Evolutionary conservation across 1,139 yeast genomes (phyloP).

Genomic region (Meyerozyma athensensis): DNA sequence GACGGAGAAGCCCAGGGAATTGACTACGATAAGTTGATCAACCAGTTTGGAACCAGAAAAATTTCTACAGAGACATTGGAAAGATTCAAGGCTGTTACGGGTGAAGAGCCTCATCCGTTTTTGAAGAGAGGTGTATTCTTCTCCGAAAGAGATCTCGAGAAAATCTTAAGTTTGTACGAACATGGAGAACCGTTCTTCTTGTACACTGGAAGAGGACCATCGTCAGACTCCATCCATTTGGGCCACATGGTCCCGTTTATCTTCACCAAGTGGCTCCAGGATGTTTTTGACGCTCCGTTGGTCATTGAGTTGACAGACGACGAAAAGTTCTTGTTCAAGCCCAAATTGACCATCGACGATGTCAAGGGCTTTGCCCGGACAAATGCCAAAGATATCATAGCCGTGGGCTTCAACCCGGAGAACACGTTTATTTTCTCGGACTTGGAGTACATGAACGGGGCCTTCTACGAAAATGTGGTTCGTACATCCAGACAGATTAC

Average conservation of each 20-base stretch:
- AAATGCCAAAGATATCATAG: conserved; percentile 89
- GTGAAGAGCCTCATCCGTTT: conserved; percentile 89
- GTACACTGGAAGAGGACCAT: conserved; percentile 98
- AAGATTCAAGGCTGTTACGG: conserved; percentile 78
- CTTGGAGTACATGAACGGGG: conserved; percentile 87
- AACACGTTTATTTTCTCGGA: conserved; percentile 95
- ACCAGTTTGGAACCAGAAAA: conserved; percentile 80
- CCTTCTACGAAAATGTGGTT: conserved; percentile 91
- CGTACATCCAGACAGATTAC: conserved; percentile 94
- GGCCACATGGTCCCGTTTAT: conserved; percentile 97
- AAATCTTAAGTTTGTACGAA: conserved; percentile 83
- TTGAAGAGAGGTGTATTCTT: conserved; percentile 89
- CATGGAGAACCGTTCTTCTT: conserved; percentile 92
- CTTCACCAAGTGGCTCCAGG: conserved; percentile 97
- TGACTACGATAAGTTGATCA: conserved; percentile 83
- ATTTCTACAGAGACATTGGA: conserved; percentile 67
- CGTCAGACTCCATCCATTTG: conserved; percentile 90
- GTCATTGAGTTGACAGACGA: conserved; percentile 96
- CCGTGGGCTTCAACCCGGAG: conserved; percentile 91
- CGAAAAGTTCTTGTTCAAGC: conserved; percentile 94
- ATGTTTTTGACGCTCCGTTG: conserved; percentile 94
- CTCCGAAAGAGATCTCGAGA: conserved; percentile 81
- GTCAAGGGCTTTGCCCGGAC: conserved; percentile 74
- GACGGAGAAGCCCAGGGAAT: conserved; percentile 87
- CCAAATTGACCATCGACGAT: conserved; percentile 79